phyloP scores from a whole-genome alignment of 2,329 filamentous ascomycete genomes.

The Fonsecaea monophora region DNA sequence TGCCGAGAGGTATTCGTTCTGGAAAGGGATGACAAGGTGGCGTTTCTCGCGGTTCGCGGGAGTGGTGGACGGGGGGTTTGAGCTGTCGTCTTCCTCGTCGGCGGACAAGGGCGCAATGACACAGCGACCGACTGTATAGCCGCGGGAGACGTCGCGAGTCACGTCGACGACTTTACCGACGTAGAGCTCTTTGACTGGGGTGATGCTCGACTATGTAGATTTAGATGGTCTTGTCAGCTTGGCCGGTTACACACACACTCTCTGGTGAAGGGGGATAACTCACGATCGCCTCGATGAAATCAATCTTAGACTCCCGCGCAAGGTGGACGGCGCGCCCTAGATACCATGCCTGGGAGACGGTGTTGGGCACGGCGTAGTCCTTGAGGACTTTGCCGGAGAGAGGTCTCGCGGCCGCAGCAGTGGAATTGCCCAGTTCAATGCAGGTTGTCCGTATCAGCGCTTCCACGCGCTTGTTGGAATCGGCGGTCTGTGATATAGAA shows the following conservation, averaged over 20 bases:
- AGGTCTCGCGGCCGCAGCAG: conserved; percentile 38
- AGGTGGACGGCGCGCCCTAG: conserved; percentile 42
- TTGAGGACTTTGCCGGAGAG: conserved; percentile 40
- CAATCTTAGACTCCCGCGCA: conserved; percentile 40
- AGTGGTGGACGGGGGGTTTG: neutral
- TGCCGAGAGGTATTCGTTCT: conserved; percentile 45
- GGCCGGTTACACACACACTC: no score
- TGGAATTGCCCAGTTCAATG: conserved; percentile 42
- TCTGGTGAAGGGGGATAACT: conserved; percentile 32
- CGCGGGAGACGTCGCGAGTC: conserved; percentile 47
- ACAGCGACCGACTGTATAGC: conserved; percentile 49
- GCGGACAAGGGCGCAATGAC: conserved; percentile 42
- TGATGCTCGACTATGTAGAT: conserved; percentile 20
- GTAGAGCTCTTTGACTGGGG: conserved; percentile 43
- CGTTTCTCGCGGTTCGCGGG: conserved; percentile 12
- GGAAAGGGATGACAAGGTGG: conserved; percentile 41
- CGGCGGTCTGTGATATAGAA: conserved; percentile 32
- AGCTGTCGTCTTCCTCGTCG: conserved; percentile 38
- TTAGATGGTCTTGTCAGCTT: neutral
- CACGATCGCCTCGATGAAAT: conserved; percentile 53
- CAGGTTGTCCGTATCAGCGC: conserved; percentile 41
- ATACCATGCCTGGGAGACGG: conserved; percentile 45
- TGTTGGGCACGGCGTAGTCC: conserved; percentile 43
- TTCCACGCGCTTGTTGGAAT: conserved; percentile 41
- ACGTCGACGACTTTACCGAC: conserved; percentile 56